Evolutionary conservation across 345 rosid genomes (phyloP), one percentile per base, ranked within the genome.

Genomic region (thale cress (Arabidopsis thaliana)): DNA sequence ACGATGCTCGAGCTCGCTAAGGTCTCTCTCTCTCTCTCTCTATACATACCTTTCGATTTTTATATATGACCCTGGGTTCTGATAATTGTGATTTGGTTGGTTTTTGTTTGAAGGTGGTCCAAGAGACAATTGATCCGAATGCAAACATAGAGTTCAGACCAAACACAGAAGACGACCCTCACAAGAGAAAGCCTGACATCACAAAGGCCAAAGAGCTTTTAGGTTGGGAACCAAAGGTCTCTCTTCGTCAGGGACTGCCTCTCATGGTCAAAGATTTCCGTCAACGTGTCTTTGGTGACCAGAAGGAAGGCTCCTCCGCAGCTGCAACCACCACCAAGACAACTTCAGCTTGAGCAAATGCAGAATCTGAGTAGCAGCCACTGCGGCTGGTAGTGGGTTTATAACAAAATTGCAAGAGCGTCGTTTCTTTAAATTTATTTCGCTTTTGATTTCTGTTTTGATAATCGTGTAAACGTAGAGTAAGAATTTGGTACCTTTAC

Each of bases 1-100:
- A 96, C 99, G 77, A 96, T 96, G 99, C 93, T 95, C 65, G 98
- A 92, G 75, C 98, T 95, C 3, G 99, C 99, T 11, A 73, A 92
- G 96, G 98, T 93, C 48, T 55, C 44, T 20, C 53, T 67, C 48
- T 46, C 4, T 16, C 20, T 16, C 20, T 61, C 2, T 0, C 20
- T 62, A 5, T 36, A 25, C 34, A 59, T 2, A 56, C n/a, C 20
- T 13, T 64, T 49, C 38, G 7, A 37, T 13, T 36, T 20, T 11
- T 41, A 34, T 3, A 38, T 58, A 60, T 52, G 0, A 33, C 28
- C 34, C 3, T 1, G 20, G 61, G 20, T 41, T 78, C 41, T 65
- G 59, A 73, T 50, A 9, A 9, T 52, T 20, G 25, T 56, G 42
- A 46, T 24, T 14, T 68, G 48, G 23, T 77, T 74, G 78, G 59